phyloP scores from a whole-genome alignment of 805 yeast genomes.

The Suhomyces prunicola region DNA sequence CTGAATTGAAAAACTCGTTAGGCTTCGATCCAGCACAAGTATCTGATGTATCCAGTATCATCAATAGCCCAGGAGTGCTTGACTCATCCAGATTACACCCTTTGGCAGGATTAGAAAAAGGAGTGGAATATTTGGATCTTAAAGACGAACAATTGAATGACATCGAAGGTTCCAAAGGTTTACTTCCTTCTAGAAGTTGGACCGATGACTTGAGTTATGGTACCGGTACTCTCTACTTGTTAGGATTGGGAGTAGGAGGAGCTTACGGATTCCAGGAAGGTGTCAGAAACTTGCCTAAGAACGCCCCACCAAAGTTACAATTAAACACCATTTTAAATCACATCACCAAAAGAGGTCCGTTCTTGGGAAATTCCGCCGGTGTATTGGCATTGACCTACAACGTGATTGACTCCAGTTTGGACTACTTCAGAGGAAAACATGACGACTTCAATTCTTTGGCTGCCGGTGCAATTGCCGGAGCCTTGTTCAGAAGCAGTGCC shows the following conservation, averaged over 20 bases:
- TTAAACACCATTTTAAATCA: conserved; percentile 88
- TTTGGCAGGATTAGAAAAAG: conserved; percentile 85
- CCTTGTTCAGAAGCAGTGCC: conserved; percentile 78
- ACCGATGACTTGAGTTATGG: conserved; percentile 97
- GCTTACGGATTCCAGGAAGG: conserved; percentile 87
- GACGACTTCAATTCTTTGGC: conserved; percentile 80
- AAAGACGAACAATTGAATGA: conserved; percentile 72
- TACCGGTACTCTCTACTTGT: conserved; percentile 87
- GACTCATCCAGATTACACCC: conserved; percentile 82
- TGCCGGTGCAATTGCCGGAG: conserved; percentile 92
- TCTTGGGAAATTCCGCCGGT: conserved; percentile 92
- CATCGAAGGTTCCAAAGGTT: conserved; percentile 85
- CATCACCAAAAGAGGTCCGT: conserved; percentile 94
- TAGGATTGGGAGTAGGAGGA: conserved; percentile 90
- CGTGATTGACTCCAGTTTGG: conserved; percentile 75
- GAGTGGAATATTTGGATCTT: conserved; percentile 83
- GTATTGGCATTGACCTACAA: conserved; percentile 88
- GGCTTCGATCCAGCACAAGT: conserved; percentile 69
- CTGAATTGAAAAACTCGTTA: conserved; percentile 30
- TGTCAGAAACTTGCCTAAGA: conserved; percentile 66
- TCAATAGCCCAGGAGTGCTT: conserved; percentile 58
- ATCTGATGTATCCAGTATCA: conserved; percentile 58
- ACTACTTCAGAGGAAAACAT: conserved; percentile 80
- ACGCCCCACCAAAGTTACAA: conserved; percentile 75
- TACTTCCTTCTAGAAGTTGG: conserved; percentile 97